phyloP scores from a whole-genome alignment of 345 rosid genomes.

The Hypericum androsaemum region DNA sequence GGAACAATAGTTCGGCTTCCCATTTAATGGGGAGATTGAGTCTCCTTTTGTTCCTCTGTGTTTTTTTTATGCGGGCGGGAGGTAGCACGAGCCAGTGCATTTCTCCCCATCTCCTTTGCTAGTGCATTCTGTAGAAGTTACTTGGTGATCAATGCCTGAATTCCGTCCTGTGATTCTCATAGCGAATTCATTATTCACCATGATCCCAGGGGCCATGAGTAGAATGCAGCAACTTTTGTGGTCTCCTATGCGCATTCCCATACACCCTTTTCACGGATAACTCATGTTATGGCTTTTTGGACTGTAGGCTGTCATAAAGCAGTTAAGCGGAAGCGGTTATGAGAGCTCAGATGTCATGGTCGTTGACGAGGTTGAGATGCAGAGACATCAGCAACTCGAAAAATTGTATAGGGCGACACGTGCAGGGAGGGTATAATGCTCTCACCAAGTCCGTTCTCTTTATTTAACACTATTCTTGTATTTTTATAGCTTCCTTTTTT shows the following conservation, averaged over 20 bases:
- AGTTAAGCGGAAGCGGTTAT: constrained; percentile 76
- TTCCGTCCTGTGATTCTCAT: too few species aligned
- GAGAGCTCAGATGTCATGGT: constrained; percentile 83
- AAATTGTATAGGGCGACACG: constrained; percentile 80
- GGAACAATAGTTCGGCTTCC: too few species aligned
- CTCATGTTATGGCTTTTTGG: constrained; percentile 6
- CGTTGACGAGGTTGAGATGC: constrained; percentile 88
- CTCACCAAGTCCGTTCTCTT: not conserved
- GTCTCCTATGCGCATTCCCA: not conserved
- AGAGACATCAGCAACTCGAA: constrained; percentile 87
- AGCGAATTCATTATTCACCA: too few species aligned
- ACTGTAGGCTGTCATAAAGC: constrained; percentile 91
- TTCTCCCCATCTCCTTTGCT: too few species aligned
- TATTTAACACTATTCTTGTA: constrained; percentile 1
- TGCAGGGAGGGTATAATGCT: constrained; percentile 47
- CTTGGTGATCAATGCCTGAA: too few species aligned
- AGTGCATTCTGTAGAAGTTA: too few species aligned
- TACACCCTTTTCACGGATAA: not conserved
- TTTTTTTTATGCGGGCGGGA: too few species aligned
- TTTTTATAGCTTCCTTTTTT: constrained; percentile 7
- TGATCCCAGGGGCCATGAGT: too few species aligned
- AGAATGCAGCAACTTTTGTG: not conserved
- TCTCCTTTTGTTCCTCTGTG: too few species aligned
- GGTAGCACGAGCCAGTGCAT: too few species aligned
- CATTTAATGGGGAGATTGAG: too few species aligned